Percentiles rank a stretch among this genome's conserved stretches.
phyloP scores from a whole-genome alignment of 108 stramenopile genomes.

The Nitzschia sp. region DNA sequence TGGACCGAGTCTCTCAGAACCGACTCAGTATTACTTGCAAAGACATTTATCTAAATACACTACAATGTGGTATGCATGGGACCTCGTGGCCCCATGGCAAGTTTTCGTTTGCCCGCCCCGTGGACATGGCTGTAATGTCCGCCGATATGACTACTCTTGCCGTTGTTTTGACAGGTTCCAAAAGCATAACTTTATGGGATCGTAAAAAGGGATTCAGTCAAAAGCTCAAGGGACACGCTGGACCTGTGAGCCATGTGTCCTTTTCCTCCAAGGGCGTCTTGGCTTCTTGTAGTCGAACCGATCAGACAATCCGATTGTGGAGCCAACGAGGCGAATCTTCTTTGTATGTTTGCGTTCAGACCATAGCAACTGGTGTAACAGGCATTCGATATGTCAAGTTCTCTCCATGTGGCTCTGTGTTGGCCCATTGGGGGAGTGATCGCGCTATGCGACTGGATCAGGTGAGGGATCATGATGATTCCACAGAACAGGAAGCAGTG shows the following conservation, averaged over 20 bases:
- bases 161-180: constrained; percentile 1
- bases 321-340: not conserved
- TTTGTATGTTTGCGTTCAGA: not conserved
- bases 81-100: constrained; percentile 18
- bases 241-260: constrained; percentile 4
- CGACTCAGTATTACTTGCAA: constrained; percentile 2
- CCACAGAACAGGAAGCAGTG: not conserved
- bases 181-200: constrained; percentile 8
- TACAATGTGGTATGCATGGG: not conserved
- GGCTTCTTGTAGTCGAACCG: constrained; percentile 8
- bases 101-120: constrained; percentile 3
- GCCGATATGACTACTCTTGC: not conserved
- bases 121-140: constrained; percentile 1
- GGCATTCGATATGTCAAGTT: constrained; percentile 13
- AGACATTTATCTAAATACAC: constrained; percentile 5
- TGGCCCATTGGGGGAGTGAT: constrained; percentile 20
- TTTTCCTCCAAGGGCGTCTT: constrained; percentile 7
- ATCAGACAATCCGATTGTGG: constrained; percentile 22
- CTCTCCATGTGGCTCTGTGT: constrained; percentile 6
- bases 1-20: constrained; percentile 22
- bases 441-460: constrained; percentile 6
- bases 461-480: constrained; percentile 7
- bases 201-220: constrained; percentile 8
- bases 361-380: not conserved
- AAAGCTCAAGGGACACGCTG: constrained; percentile 9